phyloP scores from a whole-genome alignment of 768 basidiomycete species.

The Phlegmacium glaucopus region DNA sequence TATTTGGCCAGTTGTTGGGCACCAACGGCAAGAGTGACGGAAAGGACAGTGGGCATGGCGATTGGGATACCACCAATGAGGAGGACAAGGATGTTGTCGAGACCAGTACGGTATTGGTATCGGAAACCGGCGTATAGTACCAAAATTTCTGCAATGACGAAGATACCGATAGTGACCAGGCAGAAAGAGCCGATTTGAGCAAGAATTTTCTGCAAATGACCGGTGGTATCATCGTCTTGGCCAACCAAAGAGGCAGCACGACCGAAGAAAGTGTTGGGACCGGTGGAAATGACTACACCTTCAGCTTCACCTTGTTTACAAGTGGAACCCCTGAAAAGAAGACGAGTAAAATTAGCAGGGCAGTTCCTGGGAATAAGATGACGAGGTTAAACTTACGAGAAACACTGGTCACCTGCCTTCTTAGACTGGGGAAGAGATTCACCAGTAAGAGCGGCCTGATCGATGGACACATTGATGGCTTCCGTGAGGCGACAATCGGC shows the following conservation, averaged over 20 bases:
- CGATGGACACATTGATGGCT: slow-evolving; percentile 96
- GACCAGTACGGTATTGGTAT: slow-evolving; percentile 89
- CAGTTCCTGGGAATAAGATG: neutral
- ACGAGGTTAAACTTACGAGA: slow-evolving; percentile 68
- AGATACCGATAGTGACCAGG: slow-evolving; percentile 92
- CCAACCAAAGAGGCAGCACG: slow-evolving; percentile 97
- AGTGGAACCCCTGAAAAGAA: slow-evolving; percentile 73
- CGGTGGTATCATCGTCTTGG: slow-evolving; percentile 95
- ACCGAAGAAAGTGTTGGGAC: slow-evolving; percentile 98
- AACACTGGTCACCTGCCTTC: slow-evolving; percentile 94
- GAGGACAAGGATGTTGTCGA: slow-evolving; percentile 96
- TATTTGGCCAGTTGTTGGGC: slow-evolving; percentile 98
- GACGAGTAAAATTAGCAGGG: slow-evolving; percentile 1
- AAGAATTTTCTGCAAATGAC: slow-evolving; percentile 98
- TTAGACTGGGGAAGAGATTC: slow-evolving; percentile 93
- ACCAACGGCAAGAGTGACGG: slow-evolving; percentile 97
- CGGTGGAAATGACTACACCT: slow-evolving; percentile 97
- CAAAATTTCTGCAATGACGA: slow-evolving; percentile 92
- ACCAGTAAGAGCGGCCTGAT: slow-evolving; percentile 97
- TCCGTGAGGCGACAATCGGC: slow-evolving; percentile 97
- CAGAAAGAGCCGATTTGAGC: slow-evolving; percentile 99
- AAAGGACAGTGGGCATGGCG: slow-evolving; percentile 98
- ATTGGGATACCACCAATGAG: slow-evolving; percentile 99
- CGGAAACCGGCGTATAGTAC: slow-evolving; percentile 91
- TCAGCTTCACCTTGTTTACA: slow-evolving; percentile 99